Conservation (phyloP, 495 filamentous ascomycete genomes). For the Aspergillus incahuasiensis region DNA sequence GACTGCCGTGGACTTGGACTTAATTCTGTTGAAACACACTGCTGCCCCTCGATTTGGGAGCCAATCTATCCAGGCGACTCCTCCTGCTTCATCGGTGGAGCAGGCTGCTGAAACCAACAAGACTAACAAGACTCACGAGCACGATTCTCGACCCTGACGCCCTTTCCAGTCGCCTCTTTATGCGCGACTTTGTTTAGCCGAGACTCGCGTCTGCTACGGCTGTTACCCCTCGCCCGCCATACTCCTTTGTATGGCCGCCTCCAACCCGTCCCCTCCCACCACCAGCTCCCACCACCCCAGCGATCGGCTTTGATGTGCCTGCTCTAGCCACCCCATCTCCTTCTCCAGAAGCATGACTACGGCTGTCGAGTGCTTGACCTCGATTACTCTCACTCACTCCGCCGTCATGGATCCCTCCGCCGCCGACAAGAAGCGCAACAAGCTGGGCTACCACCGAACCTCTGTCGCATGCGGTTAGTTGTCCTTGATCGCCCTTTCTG, state of each 20-base stretch:
- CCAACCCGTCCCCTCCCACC: not conserved
- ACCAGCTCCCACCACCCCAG: slow-evolving; percentile 13
- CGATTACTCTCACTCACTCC: slow-evolving; percentile 62
- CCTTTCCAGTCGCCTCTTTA: slow-evolving; percentile 20
- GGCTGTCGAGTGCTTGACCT: slow-evolving; percentile 57
- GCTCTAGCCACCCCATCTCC: slow-evolving; percentile 20
- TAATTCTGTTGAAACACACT: slow-evolving; percentile 22
- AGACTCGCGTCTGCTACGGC: not conserved
- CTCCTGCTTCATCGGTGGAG: slow-evolving; percentile 16
- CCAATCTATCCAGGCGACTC: slow-evolving; percentile 2
- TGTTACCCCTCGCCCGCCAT: slow-evolving; percentile 9
- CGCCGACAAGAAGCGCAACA: slow-evolving; percentile 86
- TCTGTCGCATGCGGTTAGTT: slow-evolving; percentile 95
- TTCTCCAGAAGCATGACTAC: slow-evolving; percentile 35
- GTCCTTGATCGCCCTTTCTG: not conserved
- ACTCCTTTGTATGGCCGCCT: slow-evolving; percentile 18
- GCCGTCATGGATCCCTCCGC: slow-evolving; percentile 40
- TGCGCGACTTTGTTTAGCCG: not conserved
- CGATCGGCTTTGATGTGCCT: slow-evolving; percentile 34
- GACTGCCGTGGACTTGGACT: not conserved
- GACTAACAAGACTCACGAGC: not conserved
- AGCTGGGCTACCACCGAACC: slow-evolving; percentile 93
- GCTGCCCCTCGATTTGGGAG: slow-evolving; percentile 6
- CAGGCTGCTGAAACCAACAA: slow-evolving; percentile 17
- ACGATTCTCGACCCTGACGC: slow-evolving; percentile 22